Evolutionary conservation across 441 rosid genomes (phyloP), one percentile per base, ranked within the genome.

Genomic region (Kokia cookei): DNA sequence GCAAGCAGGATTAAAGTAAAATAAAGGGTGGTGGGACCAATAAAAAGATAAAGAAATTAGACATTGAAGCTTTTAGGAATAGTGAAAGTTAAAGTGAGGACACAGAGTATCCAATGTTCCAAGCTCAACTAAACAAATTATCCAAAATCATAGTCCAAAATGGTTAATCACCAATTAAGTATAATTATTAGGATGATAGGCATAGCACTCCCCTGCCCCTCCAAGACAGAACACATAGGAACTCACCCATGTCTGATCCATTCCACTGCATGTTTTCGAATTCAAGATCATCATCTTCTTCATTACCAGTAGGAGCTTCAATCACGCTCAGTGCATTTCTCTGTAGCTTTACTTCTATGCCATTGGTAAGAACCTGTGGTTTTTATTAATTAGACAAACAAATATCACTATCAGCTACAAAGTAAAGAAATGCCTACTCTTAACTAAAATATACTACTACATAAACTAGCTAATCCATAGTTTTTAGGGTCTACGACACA

Each of bases 301-400:
- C 96, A 50, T 91, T 89, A 9, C 99, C 98, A 13, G 96, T 95
- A 67, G 99, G 97, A 75, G 92, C 89, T 89, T 93, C 99, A 68
- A 95, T 84, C 78, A 95, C 99, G 69, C 99, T 95, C 7, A 95
- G 98, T 0, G 99, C 99, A 82, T 95, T 95, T 79, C 98, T 88
- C 85, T 95, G 99, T 73, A 95, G 86, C 86, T 95, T 95, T 71
- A 95, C 98, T 84, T 95, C 99, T 57, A 93, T 93, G 68, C 99
- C 99, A 82, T 95, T 95, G 0, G 99, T 93, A 73, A 95, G 89
- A 76, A 95, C 97, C 99, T 95, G 85, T 48, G 71, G 43, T 82
- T 72, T 65, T 48, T 73, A 69, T 73, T 48, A 74, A 58, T 76
- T 35, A 47, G 22, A 32, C 10, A 76, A 53, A 57, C 29, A 73